Evolutionary conservation across 208 protist genomes (phyloP), one percentile per base, ranked within the genome.

Genomic region (Acanthamoeba healyi): DNA sequence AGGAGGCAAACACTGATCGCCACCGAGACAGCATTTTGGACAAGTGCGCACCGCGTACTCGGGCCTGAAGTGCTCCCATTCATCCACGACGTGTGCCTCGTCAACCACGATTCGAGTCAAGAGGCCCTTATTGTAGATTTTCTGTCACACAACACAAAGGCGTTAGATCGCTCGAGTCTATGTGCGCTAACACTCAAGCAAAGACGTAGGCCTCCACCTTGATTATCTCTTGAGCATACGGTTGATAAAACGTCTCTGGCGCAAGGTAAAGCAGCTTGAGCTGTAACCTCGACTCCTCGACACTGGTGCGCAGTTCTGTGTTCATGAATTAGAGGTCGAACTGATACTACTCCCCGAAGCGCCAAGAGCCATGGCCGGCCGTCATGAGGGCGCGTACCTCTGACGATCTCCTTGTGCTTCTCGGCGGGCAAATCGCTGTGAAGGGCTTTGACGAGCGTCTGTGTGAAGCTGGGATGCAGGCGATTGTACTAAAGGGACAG

Each of bases 1-100:
- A 29, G 61, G n/a, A 70, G 9, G 6, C 9, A 70, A 36, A 70
- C 7, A 70, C 9, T 70, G 29, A 26, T n/a, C n/a, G n/a, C n/a
- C n/a, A n/a, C n/a, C n/a, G n/a, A n/a, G n/a, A n/a, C n/a, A n/a
- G n/a, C n/a, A n/a, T n/a, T n/a, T n/a, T n/a, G n/a, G n/a, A n/a
- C n/a, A n/a, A n/a, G 44, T 54, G 49, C 22, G 9, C n/a, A 79
- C 70, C 44, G 14, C 54, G 61, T 97, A 97, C 3, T 92, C 63
- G 4, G 70, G 32, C 32, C 79, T 19, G 49, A 97, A 97, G 91
- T 96, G 94, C 4, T 95, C 96, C 96, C 96, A 97, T 22, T 96
- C 49, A 26, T 54, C 56, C 0, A 97, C 6, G 46, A 94, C 96
- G 65, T 97, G 96, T 0, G 46, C 93, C 49, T 97, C 96, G 88